Evolutionary conservation across 208 protist genomes (phyloP), one percentile per base, ranked within the genome.

Genomic region (Blastocrithidia nonstop): DNA sequence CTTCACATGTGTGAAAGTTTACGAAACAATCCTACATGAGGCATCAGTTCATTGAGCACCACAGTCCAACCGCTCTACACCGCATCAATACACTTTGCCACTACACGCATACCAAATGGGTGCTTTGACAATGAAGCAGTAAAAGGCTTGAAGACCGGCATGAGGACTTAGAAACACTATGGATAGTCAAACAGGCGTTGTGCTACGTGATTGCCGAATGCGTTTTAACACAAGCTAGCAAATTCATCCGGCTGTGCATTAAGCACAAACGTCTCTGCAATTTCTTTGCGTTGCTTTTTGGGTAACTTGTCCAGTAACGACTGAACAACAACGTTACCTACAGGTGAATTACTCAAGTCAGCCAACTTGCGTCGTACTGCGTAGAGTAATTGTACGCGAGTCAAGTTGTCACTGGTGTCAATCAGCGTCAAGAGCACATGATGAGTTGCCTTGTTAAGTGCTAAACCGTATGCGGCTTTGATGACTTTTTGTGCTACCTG

Each of bases 121-220:
- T 89, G 75, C 7, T 54, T 31, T 3, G 64, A 57, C 17, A 92
- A 61, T 1, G 29, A 25, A 2, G 16, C 1, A 7, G 86, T 32
- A 42, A 70, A 46, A 2, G 61, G 71, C 27, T 71, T 5, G 19
- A 93, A 61, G 26, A 28, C 38, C 4, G 60, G 53, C 27, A 64
- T 59, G 31, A 93, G 49, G 35, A 88, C 51, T 40, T 85, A 76
- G 1, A 64, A 58, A 23, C 71, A 77, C 50, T 56, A 61, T 8
- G 62, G 54, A 40, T 71, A 57, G 50, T 88, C 77, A 52, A 93
- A 71, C 28, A 93, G 40, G 66, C 76, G 82, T 60, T 89, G 79
- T 15, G 76, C 79, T 9, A 89, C 74, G 50, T 86, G 75, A 46
- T 93, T 93, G 24, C 84, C 84, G 37, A 82, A 89, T 1, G 66